These are phyloP conservation scores for Pleurotus eryngii DNA, from an alignment of 768 basidiomycete species.

Conservation along the genomic window DNA sequence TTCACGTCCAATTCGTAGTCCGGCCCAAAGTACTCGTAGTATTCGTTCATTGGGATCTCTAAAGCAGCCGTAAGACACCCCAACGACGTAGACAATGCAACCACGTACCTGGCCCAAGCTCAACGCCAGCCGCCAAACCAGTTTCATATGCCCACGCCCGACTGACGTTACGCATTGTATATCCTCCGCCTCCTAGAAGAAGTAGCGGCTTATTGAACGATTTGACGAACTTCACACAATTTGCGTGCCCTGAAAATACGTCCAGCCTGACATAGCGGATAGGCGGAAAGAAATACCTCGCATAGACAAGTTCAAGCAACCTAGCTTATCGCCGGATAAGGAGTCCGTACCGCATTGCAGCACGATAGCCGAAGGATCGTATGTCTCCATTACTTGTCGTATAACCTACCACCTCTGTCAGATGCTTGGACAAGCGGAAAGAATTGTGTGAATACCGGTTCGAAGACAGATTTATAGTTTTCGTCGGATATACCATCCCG, in stretches of 20 bases:
- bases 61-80: neutral
- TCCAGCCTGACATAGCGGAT: neutral
- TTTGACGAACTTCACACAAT: conserved; percentile 85
- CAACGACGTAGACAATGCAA: neutral
- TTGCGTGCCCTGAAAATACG: conserved; percentile 67
- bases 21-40: conserved; percentile 98
- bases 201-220: conserved; percentile 83
- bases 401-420: conserved; percentile 55
- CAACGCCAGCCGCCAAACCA: conserved; percentile 95
- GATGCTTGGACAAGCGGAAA: neutral
- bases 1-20: conserved; percentile 96
- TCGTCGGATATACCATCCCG: conserved; percentile 95
- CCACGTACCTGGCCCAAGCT: conserved; percentile 73
- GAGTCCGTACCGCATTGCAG: conserved; percentile 97
- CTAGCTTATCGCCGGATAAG: conserved; percentile 90
- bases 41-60: conserved; percentile 99
- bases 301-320: conserved; percentile 96
- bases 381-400: conserved; percentile 84
- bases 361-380: conserved; percentile 79
- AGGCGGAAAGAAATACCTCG: conserved; percentile 26
- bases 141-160: conserved; percentile 97
- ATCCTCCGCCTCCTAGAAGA: conserved; percentile 92
- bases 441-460: conserved; percentile 62
- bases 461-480: conserved; percentile 82
- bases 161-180: conserved; percentile 95